A percentile compares a stretch with the other conserved stretches of the same genome.
Evolutionary conservation across 2,329 filamentous ascomycete species (phyloP).

Genomic region (Clonostachys solani): DNA sequence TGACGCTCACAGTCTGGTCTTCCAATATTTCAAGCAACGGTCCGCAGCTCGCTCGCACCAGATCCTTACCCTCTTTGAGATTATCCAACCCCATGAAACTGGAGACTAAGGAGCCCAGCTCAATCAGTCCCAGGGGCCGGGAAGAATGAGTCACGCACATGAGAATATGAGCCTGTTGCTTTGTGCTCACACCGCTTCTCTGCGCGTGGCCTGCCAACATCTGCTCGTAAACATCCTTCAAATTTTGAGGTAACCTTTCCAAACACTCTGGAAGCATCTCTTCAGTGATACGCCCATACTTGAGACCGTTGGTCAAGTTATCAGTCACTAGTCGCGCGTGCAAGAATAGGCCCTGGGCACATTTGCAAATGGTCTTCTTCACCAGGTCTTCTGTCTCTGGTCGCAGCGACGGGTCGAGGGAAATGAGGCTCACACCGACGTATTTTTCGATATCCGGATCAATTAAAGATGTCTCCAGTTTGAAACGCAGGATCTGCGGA

Average conservation of each 20-base stretch:
- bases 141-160: neutral
- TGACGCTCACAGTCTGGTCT: neutral
- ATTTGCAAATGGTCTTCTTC: neutral
- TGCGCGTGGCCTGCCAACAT: neutral
- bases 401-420: neutral
- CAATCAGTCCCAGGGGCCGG: neutral
- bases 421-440: neutral
- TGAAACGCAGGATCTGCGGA: neutral
- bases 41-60: neutral
- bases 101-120: neutral
- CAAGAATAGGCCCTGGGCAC: neutral
- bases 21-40: neutral
- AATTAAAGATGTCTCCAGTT: neutral
- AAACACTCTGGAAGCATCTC: neutral
- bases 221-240: neutral
- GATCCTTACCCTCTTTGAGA: neutral
- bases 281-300: neutral
- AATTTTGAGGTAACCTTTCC: neutral
- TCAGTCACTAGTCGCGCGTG: neutral
- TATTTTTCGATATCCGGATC: neutral
- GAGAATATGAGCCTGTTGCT: neutral
- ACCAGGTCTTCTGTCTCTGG: neutral
- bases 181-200: neutral
- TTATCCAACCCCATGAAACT: neutral
- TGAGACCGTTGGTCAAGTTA: neutral